Conservation (phyloP, 2,329 filamentous ascomycete genomes). For the Thermoascus crustaceus region DNA sequence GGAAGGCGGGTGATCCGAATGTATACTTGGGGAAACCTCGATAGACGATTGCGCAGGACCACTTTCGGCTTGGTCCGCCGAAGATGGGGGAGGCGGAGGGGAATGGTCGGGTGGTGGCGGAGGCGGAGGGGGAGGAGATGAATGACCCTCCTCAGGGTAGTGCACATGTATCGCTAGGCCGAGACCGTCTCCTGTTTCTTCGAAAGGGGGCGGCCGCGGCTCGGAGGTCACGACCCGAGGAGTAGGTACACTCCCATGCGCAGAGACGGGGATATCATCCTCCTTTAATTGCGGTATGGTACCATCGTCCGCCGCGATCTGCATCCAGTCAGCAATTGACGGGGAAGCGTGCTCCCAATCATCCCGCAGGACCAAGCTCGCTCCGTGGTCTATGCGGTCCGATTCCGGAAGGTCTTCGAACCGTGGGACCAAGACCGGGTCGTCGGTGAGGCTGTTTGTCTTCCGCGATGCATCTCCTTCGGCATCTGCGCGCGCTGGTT, state of each 20-base stretch:
- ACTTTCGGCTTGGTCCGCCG: constrained; percentile 13
- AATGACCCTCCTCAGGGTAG: constrained; percentile 20
- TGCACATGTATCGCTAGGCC: constrained; percentile 39
- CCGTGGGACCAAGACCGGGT: constrained; percentile 27
- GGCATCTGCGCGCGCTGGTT: constrained; percentile 11
- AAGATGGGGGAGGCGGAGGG: constrained; percentile 41
- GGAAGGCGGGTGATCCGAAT: constrained; percentile 11
- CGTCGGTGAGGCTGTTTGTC: constrained; percentile 24
- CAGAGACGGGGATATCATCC: constrained; percentile 8
- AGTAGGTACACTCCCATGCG: constrained; percentile 17
- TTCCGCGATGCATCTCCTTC: constrained; percentile 13
- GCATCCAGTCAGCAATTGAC: constrained; percentile 43
- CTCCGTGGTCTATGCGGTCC: constrained; percentile 24
- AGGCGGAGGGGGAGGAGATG: constrained; percentile 25
- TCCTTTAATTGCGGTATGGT: constrained; percentile 37
- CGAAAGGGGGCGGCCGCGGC: constrained; percentile 12
- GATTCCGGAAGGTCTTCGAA: constrained; percentile 21
- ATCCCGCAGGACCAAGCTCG: constrained; percentile 38
- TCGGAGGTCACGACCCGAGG: constrained; percentile 16
- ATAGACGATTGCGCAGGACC: constrained; percentile 1
- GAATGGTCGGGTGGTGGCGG: constrained; percentile 36
- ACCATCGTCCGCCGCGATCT: constrained; percentile 34
- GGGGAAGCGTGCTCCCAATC: constrained; percentile 44
- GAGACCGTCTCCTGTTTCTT: constrained; percentile 27
- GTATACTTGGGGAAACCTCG: constrained; percentile 9